Conservation (phyloP, 805 yeast species). For the Lipomyces mesembrius region DNA sequence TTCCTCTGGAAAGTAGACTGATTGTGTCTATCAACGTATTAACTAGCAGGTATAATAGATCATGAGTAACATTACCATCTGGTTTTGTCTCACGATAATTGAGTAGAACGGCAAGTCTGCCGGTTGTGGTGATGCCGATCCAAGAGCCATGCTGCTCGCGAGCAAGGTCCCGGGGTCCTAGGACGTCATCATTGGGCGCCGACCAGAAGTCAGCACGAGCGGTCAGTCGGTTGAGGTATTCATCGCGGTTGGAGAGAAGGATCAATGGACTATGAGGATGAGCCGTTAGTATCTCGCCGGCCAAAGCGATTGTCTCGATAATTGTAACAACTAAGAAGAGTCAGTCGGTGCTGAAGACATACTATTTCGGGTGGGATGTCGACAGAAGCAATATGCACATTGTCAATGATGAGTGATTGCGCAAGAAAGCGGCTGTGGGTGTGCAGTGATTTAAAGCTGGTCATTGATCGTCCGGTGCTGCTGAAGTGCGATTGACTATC, state of each 20-base stretch:
- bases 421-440: background rate
- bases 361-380: conserved; percentile 68
- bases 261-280: conserved; percentile 58
- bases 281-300: background rate
- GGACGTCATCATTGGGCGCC: conserved; percentile 22
- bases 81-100: conserved; percentile 63
- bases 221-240: conserved; percentile 75
- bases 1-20: conserved; percentile 57
- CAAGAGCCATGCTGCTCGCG: conserved; percentile 84
- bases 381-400: conserved; percentile 85
- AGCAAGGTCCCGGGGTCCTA: conserved; percentile 70
- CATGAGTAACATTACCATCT: conserved; percentile 28
- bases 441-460: background rate
- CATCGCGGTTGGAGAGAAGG: conserved; percentile 84
- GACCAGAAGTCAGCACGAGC: conserved; percentile 55
- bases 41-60: background rate
- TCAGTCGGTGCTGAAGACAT: conserved; percentile 30
- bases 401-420: background rate
- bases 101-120: conserved; percentile 72
- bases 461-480: background rate
- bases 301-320: too few relatives aligned
- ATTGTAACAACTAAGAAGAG: background rate
- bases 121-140: conserved; percentile 71
- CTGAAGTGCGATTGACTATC: background rate
- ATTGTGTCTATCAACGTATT: conserved; percentile 13